Conservation (phyloP, 257 asterid genomes). For the Misopates orontium region DNA sequence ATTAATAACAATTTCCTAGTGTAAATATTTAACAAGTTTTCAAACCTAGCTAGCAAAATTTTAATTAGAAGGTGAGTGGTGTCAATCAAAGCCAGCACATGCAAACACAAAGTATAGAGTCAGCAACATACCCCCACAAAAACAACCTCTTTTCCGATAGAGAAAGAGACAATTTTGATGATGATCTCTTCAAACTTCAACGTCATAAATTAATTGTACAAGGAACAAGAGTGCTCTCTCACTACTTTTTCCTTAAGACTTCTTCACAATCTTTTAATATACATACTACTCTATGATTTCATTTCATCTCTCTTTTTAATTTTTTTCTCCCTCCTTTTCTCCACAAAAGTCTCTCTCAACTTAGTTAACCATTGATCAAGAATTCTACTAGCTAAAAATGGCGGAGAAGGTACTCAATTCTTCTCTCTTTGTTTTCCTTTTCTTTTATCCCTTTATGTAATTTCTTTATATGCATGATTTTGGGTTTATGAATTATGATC, state of each 20-base stretch:
- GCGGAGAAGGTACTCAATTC: slow-evolving; percentile 38
- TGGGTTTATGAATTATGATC: neutral
- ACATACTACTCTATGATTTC: neutral
- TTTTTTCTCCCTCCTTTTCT: slow-evolving; percentile 6
- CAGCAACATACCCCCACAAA: slow-evolving; percentile 28
- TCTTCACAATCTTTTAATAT: slow-evolving; percentile 12
- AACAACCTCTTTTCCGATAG: neutral
- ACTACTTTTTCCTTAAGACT: neutral
- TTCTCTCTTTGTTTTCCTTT: neutral
- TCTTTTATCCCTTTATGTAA: no score
- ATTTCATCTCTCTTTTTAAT: no score
- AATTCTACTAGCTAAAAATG: slow-evolving; percentile 23
- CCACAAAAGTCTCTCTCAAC: slow-evolving; percentile 12
- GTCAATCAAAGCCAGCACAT: slow-evolving; percentile 43
- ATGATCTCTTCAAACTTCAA: slow-evolving; percentile 13
- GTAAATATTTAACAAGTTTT: no score
- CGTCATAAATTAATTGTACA: slow-evolving; percentile 12
- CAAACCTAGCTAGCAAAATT: neutral
- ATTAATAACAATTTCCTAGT: neutral
- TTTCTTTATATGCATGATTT: neutral
- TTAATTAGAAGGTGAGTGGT: slow-evolving; percentile 42
- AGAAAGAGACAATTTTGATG: slow-evolving; percentile 14
- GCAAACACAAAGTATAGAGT: slow-evolving; percentile 44
- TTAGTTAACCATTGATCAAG: neutral
- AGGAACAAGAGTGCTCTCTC: neutral